These are phyloP conservation scores for Adansonia madagascariensis DNA, from an alignment of 441 rosid genomes.

Conservation along the genomic window DNA sequence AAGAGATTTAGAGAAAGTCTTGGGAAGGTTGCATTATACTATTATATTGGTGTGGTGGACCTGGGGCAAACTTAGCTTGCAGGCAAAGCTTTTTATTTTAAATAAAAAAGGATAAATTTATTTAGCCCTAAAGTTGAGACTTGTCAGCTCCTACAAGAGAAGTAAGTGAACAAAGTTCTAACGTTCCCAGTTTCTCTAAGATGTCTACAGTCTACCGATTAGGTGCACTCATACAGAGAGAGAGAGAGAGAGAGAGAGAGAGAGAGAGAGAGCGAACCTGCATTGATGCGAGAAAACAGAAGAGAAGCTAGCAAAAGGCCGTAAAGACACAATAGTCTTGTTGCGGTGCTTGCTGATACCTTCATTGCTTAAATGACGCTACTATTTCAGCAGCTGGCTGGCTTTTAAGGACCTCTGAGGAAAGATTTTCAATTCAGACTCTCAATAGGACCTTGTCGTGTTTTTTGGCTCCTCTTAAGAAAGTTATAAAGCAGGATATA, in stretches of 20 bases:
- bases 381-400: neutral
- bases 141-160: too few relatives aligned
- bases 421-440: neutral
- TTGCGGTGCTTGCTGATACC: neutral
- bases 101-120: too few relatives aligned
- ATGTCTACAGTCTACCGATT: neutral
- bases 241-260: neutral
- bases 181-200: neutral
- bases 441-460: neutral
- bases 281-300: conserved; percentile 11
- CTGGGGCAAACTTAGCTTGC: too few relatives aligned
- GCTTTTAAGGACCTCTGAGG: neutral
- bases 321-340: conserved; percentile 16
- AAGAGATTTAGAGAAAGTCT: too few relatives aligned
- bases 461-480: neutral
- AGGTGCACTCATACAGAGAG: neutral
- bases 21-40: too few relatives aligned
- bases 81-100: too few relatives aligned
- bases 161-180: neutral
- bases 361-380: conserved; percentile 11
- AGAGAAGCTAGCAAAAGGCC: conserved; percentile 23
- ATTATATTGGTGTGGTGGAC: too few relatives aligned
- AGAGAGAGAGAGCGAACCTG: conserved; percentile 14
- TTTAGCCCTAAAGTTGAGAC: too few relatives aligned
- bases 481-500: conserved; percentile 5